Percentiles rank a stretch among this genome's conserved stretches.
Evolutionary conservation across 345 rosid species (phyloP).

Genomic region (Psidium guajava): DNA sequence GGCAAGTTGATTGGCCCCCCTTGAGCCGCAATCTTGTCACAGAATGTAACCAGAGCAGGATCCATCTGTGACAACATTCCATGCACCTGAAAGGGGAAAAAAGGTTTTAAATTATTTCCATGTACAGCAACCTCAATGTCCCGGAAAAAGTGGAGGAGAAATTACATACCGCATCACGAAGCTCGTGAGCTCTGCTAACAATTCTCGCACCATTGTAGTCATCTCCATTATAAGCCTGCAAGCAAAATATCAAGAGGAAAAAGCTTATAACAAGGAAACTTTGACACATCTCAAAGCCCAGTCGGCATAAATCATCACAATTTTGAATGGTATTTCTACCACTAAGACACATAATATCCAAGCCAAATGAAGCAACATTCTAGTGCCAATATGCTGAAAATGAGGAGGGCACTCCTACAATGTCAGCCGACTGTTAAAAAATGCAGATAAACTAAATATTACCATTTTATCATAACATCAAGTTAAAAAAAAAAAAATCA

Average conservation of each 20-base stretch:
- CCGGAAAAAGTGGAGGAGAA: background rate
- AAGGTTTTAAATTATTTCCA: background rate
- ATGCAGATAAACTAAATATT: background rate
- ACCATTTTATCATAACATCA: background rate
- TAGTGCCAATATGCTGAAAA: background rate
- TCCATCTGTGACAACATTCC: conserved; percentile 99
- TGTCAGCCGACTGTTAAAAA: background rate
- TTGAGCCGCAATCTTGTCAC: conserved; percentile 82
- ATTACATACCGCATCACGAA: conserved; percentile 73
- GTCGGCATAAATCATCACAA: background rate
- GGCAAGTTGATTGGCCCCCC: conserved; percentile 82
- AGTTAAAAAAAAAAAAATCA: background rate
- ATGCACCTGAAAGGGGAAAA: conserved; percentile 48
- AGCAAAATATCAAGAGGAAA: background rate
- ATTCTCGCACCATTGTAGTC: conserved; percentile 96
- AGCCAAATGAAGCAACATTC: background rate
- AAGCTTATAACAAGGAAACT: background rate
- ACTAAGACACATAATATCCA: background rate
- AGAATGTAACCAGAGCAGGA: conserved; percentile 68
- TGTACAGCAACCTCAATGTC: background rate
- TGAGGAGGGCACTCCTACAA: background rate
- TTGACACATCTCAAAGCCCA: background rate
- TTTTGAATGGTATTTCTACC: background rate
- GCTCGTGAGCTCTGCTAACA: conserved; percentile 89
- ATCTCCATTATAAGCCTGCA: conserved; percentile 83